phyloP scores from a whole-genome alignment of 768 basidiomycete species.

The Boletus pseudo-olivaceus region DNA sequence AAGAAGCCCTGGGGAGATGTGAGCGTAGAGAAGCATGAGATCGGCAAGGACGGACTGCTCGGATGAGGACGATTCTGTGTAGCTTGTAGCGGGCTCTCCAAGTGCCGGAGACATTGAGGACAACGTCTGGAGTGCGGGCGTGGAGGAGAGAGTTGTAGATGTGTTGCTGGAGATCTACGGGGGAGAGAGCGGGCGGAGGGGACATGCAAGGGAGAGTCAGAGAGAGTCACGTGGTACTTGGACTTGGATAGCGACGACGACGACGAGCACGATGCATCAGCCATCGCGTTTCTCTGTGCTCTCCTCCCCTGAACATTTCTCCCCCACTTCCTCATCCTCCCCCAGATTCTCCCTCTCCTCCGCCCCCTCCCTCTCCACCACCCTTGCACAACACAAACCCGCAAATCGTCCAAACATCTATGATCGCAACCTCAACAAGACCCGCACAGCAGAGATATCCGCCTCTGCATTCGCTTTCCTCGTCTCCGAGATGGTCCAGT shows the following conservation, averaged over 20 bases:
- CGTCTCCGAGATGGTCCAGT: slow-evolving; percentile 91
- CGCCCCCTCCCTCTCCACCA: slow-evolving; percentile 33
- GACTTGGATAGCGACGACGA: slow-evolving; percentile 35
- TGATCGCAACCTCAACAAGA: slow-evolving; percentile 87
- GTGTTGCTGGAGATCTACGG: slow-evolving; percentile 65
- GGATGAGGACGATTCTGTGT: slow-evolving; percentile 85
- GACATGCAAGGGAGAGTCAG: slow-evolving; percentile 25
- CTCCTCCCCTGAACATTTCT: slow-evolving; percentile 43
- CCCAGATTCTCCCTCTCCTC: slow-evolving; percentile 70
- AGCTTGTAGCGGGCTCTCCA: slow-evolving; percentile 75
- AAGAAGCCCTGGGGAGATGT: slow-evolving; percentile 69
- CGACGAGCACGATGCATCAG: slow-evolving; percentile 51
- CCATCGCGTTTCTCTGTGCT: slow-evolving; percentile 61
- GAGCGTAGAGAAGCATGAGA: neutral
- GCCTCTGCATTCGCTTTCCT: slow-evolving; percentile 83
- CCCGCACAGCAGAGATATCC: slow-evolving; percentile 79
- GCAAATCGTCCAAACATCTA: slow-evolving; percentile 71
- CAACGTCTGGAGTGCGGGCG: slow-evolving; percentile 73
- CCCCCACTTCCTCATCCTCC: slow-evolving; percentile 53
- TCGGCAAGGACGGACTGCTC: slow-evolving; percentile 54
- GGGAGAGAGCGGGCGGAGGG: slow-evolving; percentile 40
- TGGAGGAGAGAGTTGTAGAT: slow-evolving; percentile 72
- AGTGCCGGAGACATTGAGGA: slow-evolving; percentile 61
- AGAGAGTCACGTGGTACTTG: neutral
- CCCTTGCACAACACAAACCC: slow-evolving; percentile 41